Conservation (phyloP, 305 asterid genomes). For the Fraxinus paxiana region DNA sequence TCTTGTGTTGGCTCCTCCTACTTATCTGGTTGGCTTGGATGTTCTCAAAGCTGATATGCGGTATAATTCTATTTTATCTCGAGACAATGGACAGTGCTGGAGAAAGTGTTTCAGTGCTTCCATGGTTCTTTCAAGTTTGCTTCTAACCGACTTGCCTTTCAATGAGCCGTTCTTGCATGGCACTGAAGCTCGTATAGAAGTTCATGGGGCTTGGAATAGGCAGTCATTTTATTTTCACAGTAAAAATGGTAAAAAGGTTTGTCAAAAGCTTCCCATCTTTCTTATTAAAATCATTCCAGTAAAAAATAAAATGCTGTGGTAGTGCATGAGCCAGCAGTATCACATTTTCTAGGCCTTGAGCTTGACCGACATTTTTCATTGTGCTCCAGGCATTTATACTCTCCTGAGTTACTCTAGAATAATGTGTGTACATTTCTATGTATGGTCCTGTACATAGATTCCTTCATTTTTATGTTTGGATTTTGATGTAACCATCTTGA, state of each 20-base stretch:
- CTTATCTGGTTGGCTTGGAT: conserved; percentile 40
- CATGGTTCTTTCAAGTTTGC: conserved; percentile 42
- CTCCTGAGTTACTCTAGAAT: not conserved
- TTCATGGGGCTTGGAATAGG: conserved; percentile 36
- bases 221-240: conserved; percentile 39
- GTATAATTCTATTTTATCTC: conserved; percentile 26
- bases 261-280: conserved; percentile 23
- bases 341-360: not conserved
- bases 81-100: conserved; percentile 35
- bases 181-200: conserved; percentile 41
- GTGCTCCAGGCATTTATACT: not conserved
- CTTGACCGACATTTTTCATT: not conserved
- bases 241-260: conserved; percentile 37
- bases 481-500: not conserved
- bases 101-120: conserved; percentile 39
- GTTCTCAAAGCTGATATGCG: conserved; percentile 34
- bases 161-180: conserved; percentile 44
- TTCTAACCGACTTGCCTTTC: conserved; percentile 25
- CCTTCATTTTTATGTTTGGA: not conserved
- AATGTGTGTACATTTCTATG: not conserved
- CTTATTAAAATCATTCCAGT: not conserved
- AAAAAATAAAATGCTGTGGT: not conserved
- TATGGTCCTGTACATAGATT: not conserved
- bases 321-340: not conserved
- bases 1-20: conserved; percentile 35